Evolutionary conservation across 2,329 filamentous ascomycete species (phyloP).

Genomic region (Fusarium sp.): DNA sequence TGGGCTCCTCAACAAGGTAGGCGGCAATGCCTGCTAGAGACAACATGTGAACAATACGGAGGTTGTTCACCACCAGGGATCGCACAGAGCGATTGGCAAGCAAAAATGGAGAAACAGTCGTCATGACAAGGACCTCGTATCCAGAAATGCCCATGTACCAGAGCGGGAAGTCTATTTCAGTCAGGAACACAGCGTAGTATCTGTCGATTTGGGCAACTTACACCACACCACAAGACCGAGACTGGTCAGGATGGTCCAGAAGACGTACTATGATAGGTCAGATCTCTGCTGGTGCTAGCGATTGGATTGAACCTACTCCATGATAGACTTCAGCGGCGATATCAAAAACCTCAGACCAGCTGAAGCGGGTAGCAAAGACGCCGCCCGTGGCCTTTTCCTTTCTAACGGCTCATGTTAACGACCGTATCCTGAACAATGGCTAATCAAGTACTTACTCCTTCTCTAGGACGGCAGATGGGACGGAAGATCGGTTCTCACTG

Average conservation of each 20-base stretch:
- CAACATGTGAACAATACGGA: conserved; percentile 78
- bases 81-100: conserved; percentile 79
- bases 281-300: conserved; percentile 15
- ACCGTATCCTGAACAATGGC: not conserved
- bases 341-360: conserved; percentile 80
- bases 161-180: conserved; percentile 82
- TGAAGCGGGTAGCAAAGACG: conserved; percentile 78
- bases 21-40: conserved; percentile 84
- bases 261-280: conserved; percentile 75
- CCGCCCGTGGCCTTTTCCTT: conserved; percentile 80
- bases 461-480: conserved; percentile 67
- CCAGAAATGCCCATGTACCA: conserved; percentile 99
- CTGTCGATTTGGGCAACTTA: conserved; percentile 61
- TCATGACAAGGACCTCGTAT: conserved; percentile 91
- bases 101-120: conserved; percentile 82
- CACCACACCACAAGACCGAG: conserved; percentile 93
- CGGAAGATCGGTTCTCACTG: conserved; percentile 62
- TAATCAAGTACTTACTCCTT: conserved; percentile 74
- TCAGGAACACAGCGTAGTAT: conserved; percentile 29
- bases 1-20: conserved; percentile 80
- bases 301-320: conserved; percentile 70
- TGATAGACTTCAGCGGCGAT: conserved; percentile 91
- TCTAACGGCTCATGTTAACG: conserved; percentile 58
- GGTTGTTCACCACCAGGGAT: conserved; percentile 74
- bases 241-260: conserved; percentile 95